These are phyloP conservation scores for Medicago lupulina DNA, from an alignment of 306 rosid species.

Conservation along the genomic window DNA sequence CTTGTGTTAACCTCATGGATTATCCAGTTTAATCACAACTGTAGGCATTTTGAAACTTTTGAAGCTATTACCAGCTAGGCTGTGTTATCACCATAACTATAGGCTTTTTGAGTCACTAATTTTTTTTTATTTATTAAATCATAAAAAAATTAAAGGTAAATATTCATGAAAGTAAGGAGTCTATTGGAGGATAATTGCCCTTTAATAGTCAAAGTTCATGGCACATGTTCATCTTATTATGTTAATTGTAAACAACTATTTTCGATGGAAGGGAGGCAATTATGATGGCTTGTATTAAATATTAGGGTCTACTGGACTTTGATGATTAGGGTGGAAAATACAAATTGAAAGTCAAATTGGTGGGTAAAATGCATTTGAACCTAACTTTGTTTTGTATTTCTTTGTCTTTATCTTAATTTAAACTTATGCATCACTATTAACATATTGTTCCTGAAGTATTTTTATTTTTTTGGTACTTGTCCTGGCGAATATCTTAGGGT, in stretches of 20 bases:
- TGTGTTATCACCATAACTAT: not conserved
- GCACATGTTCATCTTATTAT: constrained; percentile 19
- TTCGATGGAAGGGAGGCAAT: constrained; percentile 9
- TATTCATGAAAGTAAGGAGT: constrained; percentile 2
- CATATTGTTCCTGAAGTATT: constrained; percentile 20
- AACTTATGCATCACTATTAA: constrained; percentile 6
- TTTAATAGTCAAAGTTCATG: not conserved
- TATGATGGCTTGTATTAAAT: not conserved
- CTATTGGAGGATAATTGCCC: not conserved
- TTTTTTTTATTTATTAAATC: not conserved
- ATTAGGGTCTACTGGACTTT: not conserved
- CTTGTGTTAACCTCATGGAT: not conserved
- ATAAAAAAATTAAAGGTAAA: too few species aligned
- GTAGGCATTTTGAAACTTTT: too few species aligned
- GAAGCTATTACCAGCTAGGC: not conserved
- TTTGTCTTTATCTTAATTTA: constrained; percentile 14
- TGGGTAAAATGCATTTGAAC: constrained; percentile 31
- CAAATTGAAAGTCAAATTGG: constrained; percentile 3
- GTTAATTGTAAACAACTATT: constrained; percentile 21
- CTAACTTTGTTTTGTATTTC: constrained; percentile 1
- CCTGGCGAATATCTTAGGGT: constrained; percentile 51
- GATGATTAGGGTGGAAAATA: constrained; percentile 13
- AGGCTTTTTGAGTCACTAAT: not conserved
- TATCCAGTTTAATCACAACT: not conserved
- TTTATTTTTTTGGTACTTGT: constrained; percentile 29